Conservation (phyloP, 176 grass and related monocot genomes). For the Dactylis glomerata region DNA sequence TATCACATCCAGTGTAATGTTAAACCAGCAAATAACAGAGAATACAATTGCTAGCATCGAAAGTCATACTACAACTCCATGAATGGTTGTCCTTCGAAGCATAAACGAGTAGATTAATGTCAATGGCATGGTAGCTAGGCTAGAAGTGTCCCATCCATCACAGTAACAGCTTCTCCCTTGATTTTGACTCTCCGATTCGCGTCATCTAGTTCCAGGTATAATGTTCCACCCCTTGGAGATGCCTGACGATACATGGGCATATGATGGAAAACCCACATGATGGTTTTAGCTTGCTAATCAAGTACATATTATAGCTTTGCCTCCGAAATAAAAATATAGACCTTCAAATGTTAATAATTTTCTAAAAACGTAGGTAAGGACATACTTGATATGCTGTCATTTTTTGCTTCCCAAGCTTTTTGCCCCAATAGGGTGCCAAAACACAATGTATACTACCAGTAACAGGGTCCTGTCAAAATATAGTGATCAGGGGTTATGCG, state of each 20-base stretch:
- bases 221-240: constrained; percentile 47
- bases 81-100: background rate
- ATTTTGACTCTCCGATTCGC: constrained; percentile 48
- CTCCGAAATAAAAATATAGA: background rate
- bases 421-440: constrained; percentile 64
- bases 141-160: constrained; percentile 53
- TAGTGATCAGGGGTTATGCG: background rate
- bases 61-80: background rate
- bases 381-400: constrained; percentile 59
- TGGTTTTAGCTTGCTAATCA: background rate
- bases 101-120: background rate
- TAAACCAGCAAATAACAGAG: background rate
- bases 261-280: background rate
- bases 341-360: background rate
- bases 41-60: background rate
- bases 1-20: background rate
- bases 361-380: too few species aligned
- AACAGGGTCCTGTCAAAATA: constrained; percentile 57
- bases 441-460: constrained; percentile 65
- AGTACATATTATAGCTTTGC: background rate
- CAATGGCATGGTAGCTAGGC: constrained; percentile 1
- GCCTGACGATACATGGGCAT: background rate
- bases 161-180: constrained; percentile 64
- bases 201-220: constrained; percentile 58
- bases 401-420: constrained; percentile 60